Evolutionary conservation across 164 flowering plant genomes (phyloP).

Genomic region (Platanus orientalis): DNA sequence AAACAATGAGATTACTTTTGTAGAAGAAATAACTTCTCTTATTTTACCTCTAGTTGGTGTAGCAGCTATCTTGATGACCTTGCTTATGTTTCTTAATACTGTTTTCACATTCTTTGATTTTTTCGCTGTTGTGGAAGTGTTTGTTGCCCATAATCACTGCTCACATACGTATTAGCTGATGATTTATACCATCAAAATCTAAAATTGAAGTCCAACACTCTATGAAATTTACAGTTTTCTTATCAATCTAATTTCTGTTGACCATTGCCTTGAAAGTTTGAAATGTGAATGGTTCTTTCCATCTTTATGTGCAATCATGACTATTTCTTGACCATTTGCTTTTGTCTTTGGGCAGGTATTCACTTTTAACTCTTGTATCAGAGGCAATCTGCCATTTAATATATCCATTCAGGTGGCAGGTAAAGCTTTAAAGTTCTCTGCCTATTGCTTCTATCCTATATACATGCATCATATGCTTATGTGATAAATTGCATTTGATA

Average conservation of each 20-base stretch:
- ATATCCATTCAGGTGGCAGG: conserved; percentile 99
- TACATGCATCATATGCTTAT: background rate
- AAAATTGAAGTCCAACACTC: no score
- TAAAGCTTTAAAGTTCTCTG: conserved; percentile 21
- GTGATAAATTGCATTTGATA: background rate
- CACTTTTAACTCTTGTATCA: conserved; percentile 86
- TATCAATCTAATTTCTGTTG: background rate
- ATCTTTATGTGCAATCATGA: conserved; percentile 1
- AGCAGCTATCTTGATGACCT: no score
- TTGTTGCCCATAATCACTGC: no score
- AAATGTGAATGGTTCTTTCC: background rate
- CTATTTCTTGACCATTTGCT: conserved; percentile 4
- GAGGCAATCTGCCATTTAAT: conserved; percentile 96
- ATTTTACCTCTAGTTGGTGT: no score
- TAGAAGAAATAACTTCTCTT: no score
- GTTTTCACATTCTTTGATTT: no score
- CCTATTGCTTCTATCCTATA: background rate
- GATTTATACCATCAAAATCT: no score
- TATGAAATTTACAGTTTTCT: no score
- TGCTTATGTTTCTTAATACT: no score
- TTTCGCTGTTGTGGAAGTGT: no score
- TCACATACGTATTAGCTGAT: no score
- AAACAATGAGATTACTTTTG: no score
- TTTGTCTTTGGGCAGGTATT: conserved; percentile 58
- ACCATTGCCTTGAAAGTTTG: background rate